A percentile compares a stretch with the other conserved stretches of the same genome.
Evolutionary conservation across 2,329 filamentous ascomycete genomes (phyloP).

Genomic region (Alternaria consortialis): DNA sequence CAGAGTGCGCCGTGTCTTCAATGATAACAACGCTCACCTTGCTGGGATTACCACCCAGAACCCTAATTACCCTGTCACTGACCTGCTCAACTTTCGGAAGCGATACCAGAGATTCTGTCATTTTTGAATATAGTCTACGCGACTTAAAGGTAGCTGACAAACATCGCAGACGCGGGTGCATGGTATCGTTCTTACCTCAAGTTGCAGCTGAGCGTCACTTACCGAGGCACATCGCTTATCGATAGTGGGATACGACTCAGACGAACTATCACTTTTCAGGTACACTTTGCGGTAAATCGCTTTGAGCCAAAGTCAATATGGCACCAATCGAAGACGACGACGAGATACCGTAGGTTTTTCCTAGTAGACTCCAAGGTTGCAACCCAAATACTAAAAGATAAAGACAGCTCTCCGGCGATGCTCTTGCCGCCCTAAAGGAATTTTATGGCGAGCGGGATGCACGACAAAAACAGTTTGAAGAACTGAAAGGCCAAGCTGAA

Average conservation of each 20-base stretch:
- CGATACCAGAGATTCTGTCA: constrained; percentile 69
- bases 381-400: constrained; percentile 28
- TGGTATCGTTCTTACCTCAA: constrained; percentile 29
- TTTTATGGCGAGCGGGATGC: constrained; percentile 79
- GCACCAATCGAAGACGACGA: constrained; percentile 42
- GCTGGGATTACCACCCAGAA: constrained; percentile 89
- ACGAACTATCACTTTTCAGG: constrained; percentile 35
- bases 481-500: constrained; percentile 70
- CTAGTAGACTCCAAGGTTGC: background rate
- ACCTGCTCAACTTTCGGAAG: constrained; percentile 80
- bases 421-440: constrained; percentile 73
- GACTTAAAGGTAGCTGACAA: constrained; percentile 26
- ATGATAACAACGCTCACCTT: constrained; percentile 64
- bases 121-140: constrained; percentile 52
- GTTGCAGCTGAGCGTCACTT: constrained; percentile 12
- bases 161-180: constrained; percentile 36
- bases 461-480: constrained; percentile 71
- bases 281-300: constrained; percentile 15
- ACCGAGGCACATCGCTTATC: constrained; percentile 41
- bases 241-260: constrained; percentile 28
- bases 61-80: constrained; percentile 79
- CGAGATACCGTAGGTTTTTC: constrained; percentile 45
- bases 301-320: constrained; percentile 27
- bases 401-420: constrained; percentile 71
- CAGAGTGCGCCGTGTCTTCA: constrained; percentile 12